These are phyloP conservation scores for Inonotus hispidus DNA, from an alignment of 1,284 basidiomycete species.

Conservation along the genomic window DNA sequence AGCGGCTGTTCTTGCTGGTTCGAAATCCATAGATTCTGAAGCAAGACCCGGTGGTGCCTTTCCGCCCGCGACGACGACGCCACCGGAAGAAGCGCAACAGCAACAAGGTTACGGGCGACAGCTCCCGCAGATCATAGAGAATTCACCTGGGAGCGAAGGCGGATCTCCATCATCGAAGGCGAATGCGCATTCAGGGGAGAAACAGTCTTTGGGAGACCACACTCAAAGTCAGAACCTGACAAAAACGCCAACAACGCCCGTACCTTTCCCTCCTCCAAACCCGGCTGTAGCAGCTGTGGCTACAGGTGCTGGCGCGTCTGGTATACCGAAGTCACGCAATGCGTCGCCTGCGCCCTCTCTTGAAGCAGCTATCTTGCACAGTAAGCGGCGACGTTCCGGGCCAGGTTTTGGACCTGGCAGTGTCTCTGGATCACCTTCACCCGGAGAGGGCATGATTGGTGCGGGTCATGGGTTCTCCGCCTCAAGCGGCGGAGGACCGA, in stretches of 20 bases:
- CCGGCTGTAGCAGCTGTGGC: neutral
- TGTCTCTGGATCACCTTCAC: neutral
- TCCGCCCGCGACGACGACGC: neutral
- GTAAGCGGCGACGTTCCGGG: conserved; percentile 36
- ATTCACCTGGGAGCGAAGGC: neutral
- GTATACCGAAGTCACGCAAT: conserved; percentile 27
- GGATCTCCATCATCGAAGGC: neutral
- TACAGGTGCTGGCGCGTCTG: neutral
- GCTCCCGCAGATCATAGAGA: conserved; percentile 9
- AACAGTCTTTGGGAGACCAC: neutral
- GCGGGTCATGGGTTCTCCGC: conserved; percentile 17
- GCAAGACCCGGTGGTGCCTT: neutral
- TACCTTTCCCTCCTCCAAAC: neutral
- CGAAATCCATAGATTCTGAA: neutral
- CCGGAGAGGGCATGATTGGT: conserved; percentile 25
- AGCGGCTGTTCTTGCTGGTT: conserved; percentile 6
- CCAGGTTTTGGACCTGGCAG: neutral
- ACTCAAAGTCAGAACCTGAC: neutral
- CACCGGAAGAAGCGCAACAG: neutral
- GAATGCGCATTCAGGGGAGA: neutral
- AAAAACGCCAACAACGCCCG: neutral
- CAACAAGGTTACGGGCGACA: neutral
- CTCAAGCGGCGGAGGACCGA: conserved; percentile 6
- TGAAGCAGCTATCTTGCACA: conserved; percentile 49
- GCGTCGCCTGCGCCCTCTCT: conserved; percentile 48